Base-by-base conservation (phyloP, 768 basidiomycete genomes). In the Mycena galopus region DNA sequence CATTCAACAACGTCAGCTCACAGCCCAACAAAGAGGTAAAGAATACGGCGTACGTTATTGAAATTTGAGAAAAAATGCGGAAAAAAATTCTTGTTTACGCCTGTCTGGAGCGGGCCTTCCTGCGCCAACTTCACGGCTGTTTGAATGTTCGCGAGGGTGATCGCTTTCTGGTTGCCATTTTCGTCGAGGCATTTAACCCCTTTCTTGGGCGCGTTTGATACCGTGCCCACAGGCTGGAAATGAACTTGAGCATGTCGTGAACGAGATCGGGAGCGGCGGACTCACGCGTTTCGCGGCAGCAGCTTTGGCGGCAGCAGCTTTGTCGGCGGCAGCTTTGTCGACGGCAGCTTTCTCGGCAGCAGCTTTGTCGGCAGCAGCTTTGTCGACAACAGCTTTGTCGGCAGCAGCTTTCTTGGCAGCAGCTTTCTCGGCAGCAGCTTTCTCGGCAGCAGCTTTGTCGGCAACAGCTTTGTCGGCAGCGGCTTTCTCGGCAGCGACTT, bases 11-110 rank as follows among this genome's bases (percentile, higher is more conserved):
- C 50, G 50, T 51, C 50, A 51, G 50, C 50, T 51, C 50, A 51
- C 50, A 25, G 50, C 50, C 25, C 50, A 25, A 27, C 11, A 25
- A 51, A 51, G 50, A 51, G 23, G 50, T 51, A 51, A 27, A 6
- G 19, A 51, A 51, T 51, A 51, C 25, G 33, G 25, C 37, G 65
- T 44, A 59, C 55, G 23, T 30, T 14, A 14, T 58, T 29, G 50
- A 51, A 51, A 47, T 67, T 67, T 47, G 29, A 30, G 66, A 67
- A 67, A 47, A 59, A 14, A 50, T 67, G 66, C 27, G 66, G 66
- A 53, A 67, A 67, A 51, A 51, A 23, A 5, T 51, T 63, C 44
- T 50, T 33, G 44, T 50, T 50, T 47, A 11, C 42, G 44, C 30
- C 62, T n/a, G 19, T 51, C 27, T 30, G 42, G 62, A 63, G 44